These are phyloP conservation scores for Populus trichocarpa DNA, from an alignment of 441 rosid species.

Conservation along the genomic window DNA sequence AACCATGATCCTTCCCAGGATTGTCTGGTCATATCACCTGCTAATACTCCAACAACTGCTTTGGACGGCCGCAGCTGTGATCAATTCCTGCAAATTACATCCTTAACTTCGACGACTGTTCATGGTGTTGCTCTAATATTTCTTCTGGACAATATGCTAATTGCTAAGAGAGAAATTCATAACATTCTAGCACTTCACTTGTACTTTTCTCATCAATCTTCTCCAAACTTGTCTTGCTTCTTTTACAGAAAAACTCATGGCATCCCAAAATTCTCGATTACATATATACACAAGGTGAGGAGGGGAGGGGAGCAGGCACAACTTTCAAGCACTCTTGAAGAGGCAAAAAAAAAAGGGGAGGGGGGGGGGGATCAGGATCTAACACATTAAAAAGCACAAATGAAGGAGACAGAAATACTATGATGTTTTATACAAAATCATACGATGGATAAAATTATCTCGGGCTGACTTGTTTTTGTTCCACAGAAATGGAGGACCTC, in stretches of 20 bases:
- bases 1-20: not conserved
- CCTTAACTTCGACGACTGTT: not conserved
- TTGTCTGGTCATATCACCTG: not conserved
- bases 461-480: conserved; percentile 22
- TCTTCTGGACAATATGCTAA: too few relatives aligned
- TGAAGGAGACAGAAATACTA: not conserved
- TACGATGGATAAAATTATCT: not conserved
- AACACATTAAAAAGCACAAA: not conserved
- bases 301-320: not conserved
- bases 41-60: too few relatives aligned
- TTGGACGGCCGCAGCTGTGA: too few relatives aligned
- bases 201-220: not conserved
- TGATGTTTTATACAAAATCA: not conserved
- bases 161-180: too few relatives aligned
- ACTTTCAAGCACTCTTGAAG: not conserved
- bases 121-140: not conserved
- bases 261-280: not conserved
- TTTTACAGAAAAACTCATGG: not conserved
- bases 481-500: conserved; percentile 44
- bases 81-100: too few relatives aligned
- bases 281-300: not conserved
- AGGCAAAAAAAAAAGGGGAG: not conserved
- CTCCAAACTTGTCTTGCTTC: not conserved
- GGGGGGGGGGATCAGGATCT: not conserved
- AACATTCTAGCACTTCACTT: not conserved